Base-by-base conservation (phyloP, 2,329 filamentous ascomycete genomes). In the Emergomyces pasteurianus region DNA sequence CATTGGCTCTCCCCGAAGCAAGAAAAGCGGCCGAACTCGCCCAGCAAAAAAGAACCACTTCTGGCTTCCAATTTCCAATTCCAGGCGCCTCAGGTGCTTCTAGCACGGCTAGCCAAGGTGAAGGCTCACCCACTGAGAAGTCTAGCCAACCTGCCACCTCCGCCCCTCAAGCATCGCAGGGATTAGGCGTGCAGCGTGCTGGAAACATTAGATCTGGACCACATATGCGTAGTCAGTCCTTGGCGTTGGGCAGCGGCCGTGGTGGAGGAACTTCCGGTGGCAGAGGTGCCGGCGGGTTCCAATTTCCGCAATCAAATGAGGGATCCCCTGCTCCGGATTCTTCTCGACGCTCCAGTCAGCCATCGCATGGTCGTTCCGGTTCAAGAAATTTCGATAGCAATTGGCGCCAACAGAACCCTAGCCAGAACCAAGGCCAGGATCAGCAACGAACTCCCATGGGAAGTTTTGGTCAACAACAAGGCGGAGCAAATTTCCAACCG, bases 361-460 rank as follows among this genome's bases (percentile, higher is more conserved):
- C 74, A 49, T 87, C 90, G 61, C 94, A 99, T 73, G 86, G 84
- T 65, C 85, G 94, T 64, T 87, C 86, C 38, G 84, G 84, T 12
- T 99, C 94, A 28, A 86, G 94, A 65, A 99, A 97, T 77, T 97
- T 97, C 71, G 94, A 99, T 67, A 87, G 92, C 69, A 99, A 99
- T 77, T 99, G 94, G 94, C 89, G 94, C 69, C 95, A 91, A 70
- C 92, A 89, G 67, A 83, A 83, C 65, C 79, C 77, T 67, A 77
- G 74, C 62, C 76, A 78, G 60, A 69, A 72, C 59, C 78, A 79
- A 62, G 69, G 64, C 58, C 78, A 78, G 62, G 75, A 75, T 63
- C 79, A 79, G 67, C 80, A 80, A 64, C 81, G 81, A 69, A 70
- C 72, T 66, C 80, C 82, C 65, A 81, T 85, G 78, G 82, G 82